Base-by-base conservation (phyloP, 805 yeast genomes). In the Kazachstania martiniae region DNA sequence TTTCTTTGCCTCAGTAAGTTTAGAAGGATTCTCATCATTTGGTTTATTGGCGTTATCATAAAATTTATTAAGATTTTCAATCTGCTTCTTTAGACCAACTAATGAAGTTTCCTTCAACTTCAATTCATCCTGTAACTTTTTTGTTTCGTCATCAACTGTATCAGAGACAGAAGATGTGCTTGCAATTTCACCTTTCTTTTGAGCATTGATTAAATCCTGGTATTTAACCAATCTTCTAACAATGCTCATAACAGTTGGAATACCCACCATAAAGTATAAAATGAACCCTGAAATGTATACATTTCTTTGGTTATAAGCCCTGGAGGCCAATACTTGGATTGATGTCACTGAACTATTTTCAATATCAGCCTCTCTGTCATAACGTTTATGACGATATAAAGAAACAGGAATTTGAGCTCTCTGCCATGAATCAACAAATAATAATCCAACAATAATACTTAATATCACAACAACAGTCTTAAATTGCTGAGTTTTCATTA, bases 281-380 rank as follows among this genome's bases (percentile, higher is more conserved):
- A 74, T 75, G 7, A 77, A 77, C 7, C 82, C 83, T 12, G 74
- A 66, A 34, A 75, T 63, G 49, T 75, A 75, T 26, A 72, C 59
- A 42, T 75, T 75, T 48, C 83, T 62, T 51, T 75, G 82, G 25
- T 75, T 65, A 43, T 73, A 75, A 36, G 77, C 74, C 38, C 74
- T 70, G 29, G 71, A 59, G 4, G 79, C 81, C 41, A 72, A 53
- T 38, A 63, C 68, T 15, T 75, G 79, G 24, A 62, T 54, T 26
- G 66, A 61, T 28, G 67, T 57, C 2, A 44, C 35, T 18, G 55
- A 49, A 16, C 28, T 18, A 7, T 31, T 27, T 7, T 17, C 34
- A 12, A 12, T 18, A 8, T 26, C 31, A 6, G 28, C 30, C 16
- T 12, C 33, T 29, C 26, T 27, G 12, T 14, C 26, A 12, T 41